A percentile compares a stretch with the other conserved stretches of the same genome.
Evolutionary conservation across 176 grass and related monocot genomes (phyloP).

Genomic region (Chloris gayana): DNA sequence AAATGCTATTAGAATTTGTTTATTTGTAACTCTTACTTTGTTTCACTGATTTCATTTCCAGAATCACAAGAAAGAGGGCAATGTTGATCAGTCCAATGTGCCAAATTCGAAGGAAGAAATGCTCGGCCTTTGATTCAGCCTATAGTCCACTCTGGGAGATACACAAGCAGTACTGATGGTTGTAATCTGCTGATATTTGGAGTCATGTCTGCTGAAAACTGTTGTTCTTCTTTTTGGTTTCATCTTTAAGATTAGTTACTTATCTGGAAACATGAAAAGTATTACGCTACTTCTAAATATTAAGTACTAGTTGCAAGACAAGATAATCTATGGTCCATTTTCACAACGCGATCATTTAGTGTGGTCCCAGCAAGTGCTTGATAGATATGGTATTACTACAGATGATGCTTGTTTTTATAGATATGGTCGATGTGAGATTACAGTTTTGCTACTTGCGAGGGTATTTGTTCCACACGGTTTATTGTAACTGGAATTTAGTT

Average conservation of each 20-base stretch:
- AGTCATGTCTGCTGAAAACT: slow-evolving; percentile 31
- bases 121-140: background rate
- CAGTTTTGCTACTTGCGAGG: no score
- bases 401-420: no score
- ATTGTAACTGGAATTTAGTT: no score
- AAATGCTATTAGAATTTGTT: background rate
- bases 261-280: slow-evolving; percentile 34
- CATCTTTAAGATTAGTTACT: slow-evolving; percentile 38
- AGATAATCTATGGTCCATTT: no score
- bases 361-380: no score
- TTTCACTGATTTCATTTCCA: slow-evolving; percentile 19
- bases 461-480: no score
- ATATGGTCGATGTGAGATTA: no score
- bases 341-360: no score
- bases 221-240: slow-evolving; percentile 31
- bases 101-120: background rate
- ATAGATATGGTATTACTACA: no score
- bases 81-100: background rate
- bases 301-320: no score
- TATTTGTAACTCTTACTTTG: background rate
- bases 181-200: slow-evolving; percentile 4
- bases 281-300: slow-evolving; percentile 2
- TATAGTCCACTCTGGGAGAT: background rate
- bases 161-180: slow-evolving; percentile 21
- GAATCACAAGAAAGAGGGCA: slow-evolving; percentile 17